Percentiles rank a stretch among this genome's conserved stretches.
phyloP scores from a whole-genome alignment of 1,284 basidiomycete genomes.

The Puccinia hordei region DNA sequence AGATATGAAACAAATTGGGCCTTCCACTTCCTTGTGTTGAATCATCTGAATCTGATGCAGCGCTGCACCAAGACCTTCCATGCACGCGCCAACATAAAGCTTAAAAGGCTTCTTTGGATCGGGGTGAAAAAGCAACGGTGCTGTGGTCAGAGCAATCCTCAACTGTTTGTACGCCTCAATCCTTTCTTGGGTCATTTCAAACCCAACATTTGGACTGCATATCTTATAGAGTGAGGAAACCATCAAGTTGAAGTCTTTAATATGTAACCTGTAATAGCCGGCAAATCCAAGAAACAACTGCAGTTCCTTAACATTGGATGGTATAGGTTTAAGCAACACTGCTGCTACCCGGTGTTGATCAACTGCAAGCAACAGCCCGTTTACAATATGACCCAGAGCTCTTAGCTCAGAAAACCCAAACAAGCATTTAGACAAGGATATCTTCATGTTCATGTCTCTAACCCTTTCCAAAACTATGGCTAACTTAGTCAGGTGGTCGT shows the following conservation, averaged over 20 bases:
- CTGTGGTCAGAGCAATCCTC: background rate
- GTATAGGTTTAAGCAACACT: background rate
- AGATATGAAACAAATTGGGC: too few relatives aligned
- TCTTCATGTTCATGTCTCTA: too few relatives aligned
- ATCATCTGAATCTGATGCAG: too few relatives aligned
- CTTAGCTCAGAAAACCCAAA: constrained; percentile 16
- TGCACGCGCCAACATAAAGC: background rate
- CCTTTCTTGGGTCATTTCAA: constrained; percentile 18
- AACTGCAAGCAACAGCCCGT: background rate
- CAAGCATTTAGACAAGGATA: too few relatives aligned
- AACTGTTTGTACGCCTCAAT: background rate
- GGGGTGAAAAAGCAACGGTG: background rate
- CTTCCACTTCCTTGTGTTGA: too few relatives aligned
- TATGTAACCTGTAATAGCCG: too few relatives aligned
- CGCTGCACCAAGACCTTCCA: too few relatives aligned
- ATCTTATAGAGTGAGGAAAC: constrained; percentile 20
- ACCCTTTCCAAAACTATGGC: too few relatives aligned
- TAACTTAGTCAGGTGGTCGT: background rate
- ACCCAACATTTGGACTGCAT: constrained; percentile 7
- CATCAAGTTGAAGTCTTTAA: too few relatives aligned
- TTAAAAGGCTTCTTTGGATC: background rate
- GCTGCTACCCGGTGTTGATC: constrained; percentile 29
- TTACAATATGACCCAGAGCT: constrained; percentile 7
- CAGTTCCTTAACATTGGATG: background rate
- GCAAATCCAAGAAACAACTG: constrained; percentile 16